Percentiles rank a stretch among this genome's conserved stretches.
Evolutionary conservation across 345 rosid species (phyloP).

Genomic region (Combretum micranthum): DNA sequence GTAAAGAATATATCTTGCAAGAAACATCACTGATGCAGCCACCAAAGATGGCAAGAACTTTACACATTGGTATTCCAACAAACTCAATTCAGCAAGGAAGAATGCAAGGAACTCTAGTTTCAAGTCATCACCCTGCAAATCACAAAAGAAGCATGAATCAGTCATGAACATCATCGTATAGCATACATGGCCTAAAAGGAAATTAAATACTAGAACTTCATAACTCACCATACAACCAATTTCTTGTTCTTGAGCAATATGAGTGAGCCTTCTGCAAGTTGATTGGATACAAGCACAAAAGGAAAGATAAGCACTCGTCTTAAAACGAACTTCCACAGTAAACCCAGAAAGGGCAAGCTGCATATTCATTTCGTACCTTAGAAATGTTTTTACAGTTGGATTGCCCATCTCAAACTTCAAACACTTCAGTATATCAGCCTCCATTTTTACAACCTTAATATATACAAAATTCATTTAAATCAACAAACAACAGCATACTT

Average conservation of each 20-base stretch:
- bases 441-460: constrained; percentile 54
- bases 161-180: not conserved
- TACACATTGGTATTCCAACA: constrained; percentile 55
- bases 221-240: constrained; percentile 22
- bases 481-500: not conserved
- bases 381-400: constrained; percentile 50
- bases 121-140: constrained; percentile 24
- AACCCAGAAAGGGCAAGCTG: not conserved
- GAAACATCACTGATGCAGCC: constrained; percentile 55
- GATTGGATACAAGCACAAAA: constrained; percentile 2
- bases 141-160: not conserved
- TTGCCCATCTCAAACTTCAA: constrained; percentile 53
- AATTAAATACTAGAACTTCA: not conserved
- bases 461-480: not conserved
- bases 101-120: constrained; percentile 50
- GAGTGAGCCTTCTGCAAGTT: constrained; percentile 33
- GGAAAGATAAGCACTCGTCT: not conserved
- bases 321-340: not conserved
- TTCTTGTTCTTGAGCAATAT: constrained; percentile 33
- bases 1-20: constrained; percentile 38
- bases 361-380: constrained; percentile 28
- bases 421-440: constrained; percentile 40
- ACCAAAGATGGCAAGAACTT: constrained; percentile 55
- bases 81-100: constrained; percentile 64
- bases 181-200: not conserved